These are phyloP conservation scores for Chloromonas sp. DNA, from an alignment of 163 green algal genomes.

Conservation along the genomic window DNA sequence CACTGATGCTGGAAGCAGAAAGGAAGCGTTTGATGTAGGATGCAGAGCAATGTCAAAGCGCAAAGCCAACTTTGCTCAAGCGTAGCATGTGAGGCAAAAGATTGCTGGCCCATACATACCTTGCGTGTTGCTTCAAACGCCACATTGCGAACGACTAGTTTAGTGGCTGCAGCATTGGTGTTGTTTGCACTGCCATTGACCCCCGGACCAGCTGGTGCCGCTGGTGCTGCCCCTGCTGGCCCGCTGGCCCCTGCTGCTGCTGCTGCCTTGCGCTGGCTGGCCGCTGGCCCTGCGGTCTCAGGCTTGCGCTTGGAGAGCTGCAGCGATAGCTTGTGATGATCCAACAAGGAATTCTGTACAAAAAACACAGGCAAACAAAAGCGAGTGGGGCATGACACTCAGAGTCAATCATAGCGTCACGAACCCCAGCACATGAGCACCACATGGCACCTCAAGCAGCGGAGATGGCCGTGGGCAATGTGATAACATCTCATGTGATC, in stretches of 20 bases:
- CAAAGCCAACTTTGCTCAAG: too few relatives aligned
- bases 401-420: too few relatives aligned
- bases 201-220: too few relatives aligned
- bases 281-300: neutral
- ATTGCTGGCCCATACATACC: neutral
- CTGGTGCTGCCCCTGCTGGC: constrained; percentile 7
- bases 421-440: too few relatives aligned
- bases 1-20: neutral
- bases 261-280: constrained; percentile 6
- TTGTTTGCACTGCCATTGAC: neutral
- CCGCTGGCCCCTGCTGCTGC: neutral
- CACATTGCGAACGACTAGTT: constrained; percentile 94
- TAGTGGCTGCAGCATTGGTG: constrained; percentile 32
- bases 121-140: constrained; percentile 89
- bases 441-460: too few relatives aligned
- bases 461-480: too few relatives aligned
- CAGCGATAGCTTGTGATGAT: constrained; percentile 86
- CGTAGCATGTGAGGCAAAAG: too few relatives aligned
- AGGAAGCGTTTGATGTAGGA: too few relatives aligned
- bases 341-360: constrained; percentile 45
- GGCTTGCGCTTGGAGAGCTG: constrained; percentile 53
- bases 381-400: too few relatives aligned
- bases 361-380: too few relatives aligned
- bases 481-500: too few relatives aligned
- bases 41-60: too few relatives aligned